phyloP scores from a whole-genome alignment of 2,329 filamentous ascomycete genomes.

The Coniella vitis region DNA sequence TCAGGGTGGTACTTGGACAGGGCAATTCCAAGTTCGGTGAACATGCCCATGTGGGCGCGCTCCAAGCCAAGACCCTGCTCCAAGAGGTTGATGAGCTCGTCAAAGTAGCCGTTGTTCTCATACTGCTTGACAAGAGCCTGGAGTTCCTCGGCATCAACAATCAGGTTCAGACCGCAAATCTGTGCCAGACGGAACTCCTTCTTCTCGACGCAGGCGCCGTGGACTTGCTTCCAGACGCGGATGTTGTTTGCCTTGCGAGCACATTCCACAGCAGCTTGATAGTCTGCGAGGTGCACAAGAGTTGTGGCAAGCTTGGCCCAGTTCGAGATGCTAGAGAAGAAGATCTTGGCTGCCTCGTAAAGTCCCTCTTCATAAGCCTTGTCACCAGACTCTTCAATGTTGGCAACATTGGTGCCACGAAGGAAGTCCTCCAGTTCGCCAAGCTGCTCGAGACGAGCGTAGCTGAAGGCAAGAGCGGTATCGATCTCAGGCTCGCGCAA shows the following conservation, averaged over 20 bases:
- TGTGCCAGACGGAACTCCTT: conserved; percentile 98
- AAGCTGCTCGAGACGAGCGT: conserved; percentile 84
- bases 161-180: conserved; percentile 97
- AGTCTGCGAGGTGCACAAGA: conserved; percentile 91
- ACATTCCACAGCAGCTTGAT: conserved; percentile 95
- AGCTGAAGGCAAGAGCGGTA: conserved; percentile 89
- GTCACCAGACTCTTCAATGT: conserved; percentile 94
- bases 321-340: conserved; percentile 97
- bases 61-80: conserved; percentile 93
- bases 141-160: conserved; percentile 94
- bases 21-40: conserved; percentile 87
- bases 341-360: conserved; percentile 97
- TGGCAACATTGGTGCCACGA: conserved; percentile 84
- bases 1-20: conserved; percentile 93
- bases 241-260: conserved; percentile 98
- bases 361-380: conserved; percentile 93
- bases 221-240: conserved; percentile 98
- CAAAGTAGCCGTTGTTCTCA: conserved; percentile 94
- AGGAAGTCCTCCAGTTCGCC: conserved; percentile 95
- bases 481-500: conserved; percentile 90
- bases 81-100: conserved; percentile 89
- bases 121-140: conserved; percentile 92
- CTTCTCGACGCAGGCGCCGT: conserved; percentile 91
- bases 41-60: conserved; percentile 92
- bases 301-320: conserved; percentile 99